These are phyloP conservation scores for Chernovozyma aurita DNA, from an alignment of 1,139 yeast species.

Conservation along the genomic window DNA sequence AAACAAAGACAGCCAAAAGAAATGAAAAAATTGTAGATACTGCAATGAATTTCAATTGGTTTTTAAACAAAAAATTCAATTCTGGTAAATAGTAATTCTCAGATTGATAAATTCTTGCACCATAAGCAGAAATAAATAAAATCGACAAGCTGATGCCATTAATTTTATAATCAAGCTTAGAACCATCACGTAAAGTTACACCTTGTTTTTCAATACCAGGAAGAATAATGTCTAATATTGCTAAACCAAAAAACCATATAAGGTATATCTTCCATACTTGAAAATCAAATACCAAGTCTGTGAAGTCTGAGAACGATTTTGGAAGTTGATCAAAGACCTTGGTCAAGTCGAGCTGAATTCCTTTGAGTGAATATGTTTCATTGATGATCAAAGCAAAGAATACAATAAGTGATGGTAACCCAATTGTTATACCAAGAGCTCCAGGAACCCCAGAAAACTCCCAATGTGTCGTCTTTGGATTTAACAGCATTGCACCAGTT, in stretches of 20 bases:
- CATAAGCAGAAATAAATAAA: slow-evolving; percentile 42
- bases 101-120: slow-evolving; percentile 47
- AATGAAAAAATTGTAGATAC: slow-evolving; percentile 64
- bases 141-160: slow-evolving; percentile 66
- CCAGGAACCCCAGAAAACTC: slow-evolving; percentile 84
- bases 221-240: slow-evolving; percentile 55
- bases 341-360: slow-evolving; percentile 39
- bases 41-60: slow-evolving; percentile 61
- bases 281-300: slow-evolving; percentile 28
- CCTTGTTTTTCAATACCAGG: slow-evolving; percentile 77
- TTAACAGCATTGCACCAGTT: slow-evolving; percentile 36
- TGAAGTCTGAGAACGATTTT: slow-evolving; percentile 18
- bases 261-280: slow-evolving; percentile 61
- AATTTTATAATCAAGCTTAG: slow-evolving; percentile 66
- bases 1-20: slow-evolving; percentile 59
- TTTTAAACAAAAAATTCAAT: slow-evolving; percentile 65
- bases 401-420: slow-evolving; percentile 62
- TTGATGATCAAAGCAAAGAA: slow-evolving; percentile 57
- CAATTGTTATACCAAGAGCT: slow-evolving; percentile 59
- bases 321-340: slow-evolving; percentile 29
- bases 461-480: slow-evolving; percentile 64
- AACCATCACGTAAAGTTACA: slow-evolving; percentile 69
- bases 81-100: slow-evolving; percentile 65
- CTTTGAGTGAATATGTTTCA: slow-evolving; percentile 49
- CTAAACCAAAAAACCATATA: slow-evolving; percentile 70